Evolutionary conservation across 805 yeast species (phyloP).

Genomic region (Komagataella populi): DNA sequence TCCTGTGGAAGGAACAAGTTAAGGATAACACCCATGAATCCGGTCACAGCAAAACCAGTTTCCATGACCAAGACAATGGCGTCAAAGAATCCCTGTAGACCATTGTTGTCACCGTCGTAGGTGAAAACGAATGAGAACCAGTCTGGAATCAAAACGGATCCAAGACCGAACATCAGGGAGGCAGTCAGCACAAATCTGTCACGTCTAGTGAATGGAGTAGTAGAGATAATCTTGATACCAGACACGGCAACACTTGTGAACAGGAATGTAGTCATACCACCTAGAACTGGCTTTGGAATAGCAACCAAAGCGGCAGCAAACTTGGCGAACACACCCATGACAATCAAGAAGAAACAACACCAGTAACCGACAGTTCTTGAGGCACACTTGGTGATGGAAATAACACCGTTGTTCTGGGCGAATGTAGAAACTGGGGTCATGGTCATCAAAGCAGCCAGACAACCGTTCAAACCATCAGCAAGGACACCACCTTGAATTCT

Average conservation of each 20-base stretch:
- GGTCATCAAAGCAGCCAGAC: constrained; percentile 66
- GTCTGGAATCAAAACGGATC: constrained; percentile 28
- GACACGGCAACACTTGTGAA: constrained; percentile 46
- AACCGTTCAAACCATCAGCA: constrained; percentile 78
- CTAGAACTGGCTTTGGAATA: constrained; percentile 67
- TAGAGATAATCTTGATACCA: constrained; percentile 40
- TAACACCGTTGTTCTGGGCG: constrained; percentile 94
- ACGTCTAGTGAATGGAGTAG: constrained; percentile 41
- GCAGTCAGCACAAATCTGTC: constrained; percentile 42
- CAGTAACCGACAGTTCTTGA: constrained; percentile 54
- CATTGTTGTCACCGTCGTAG: constrained; percentile 28
- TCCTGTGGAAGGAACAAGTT: constrained; percentile 37
- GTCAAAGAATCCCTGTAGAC: constrained; percentile 32
- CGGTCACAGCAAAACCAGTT: constrained; percentile 43
- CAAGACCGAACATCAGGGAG: constrained; percentile 36
- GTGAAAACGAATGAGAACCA: constrained; percentile 40
- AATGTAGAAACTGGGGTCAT: constrained; percentile 85
- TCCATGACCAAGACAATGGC: constrained; percentile 44
- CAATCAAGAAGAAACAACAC: constrained; percentile 48
- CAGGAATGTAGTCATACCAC: constrained; percentile 67
- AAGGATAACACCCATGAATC: constrained; percentile 35
- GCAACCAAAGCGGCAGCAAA: constrained; percentile 83
- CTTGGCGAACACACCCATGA: constrained; percentile 83
- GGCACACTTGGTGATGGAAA: constrained; percentile 85
- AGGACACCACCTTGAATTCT: constrained; percentile 88